Base-by-base conservation (phyloP, 2,329 filamentous ascomycete genomes). In the Ceratocystis cacaofunesta region DNA sequence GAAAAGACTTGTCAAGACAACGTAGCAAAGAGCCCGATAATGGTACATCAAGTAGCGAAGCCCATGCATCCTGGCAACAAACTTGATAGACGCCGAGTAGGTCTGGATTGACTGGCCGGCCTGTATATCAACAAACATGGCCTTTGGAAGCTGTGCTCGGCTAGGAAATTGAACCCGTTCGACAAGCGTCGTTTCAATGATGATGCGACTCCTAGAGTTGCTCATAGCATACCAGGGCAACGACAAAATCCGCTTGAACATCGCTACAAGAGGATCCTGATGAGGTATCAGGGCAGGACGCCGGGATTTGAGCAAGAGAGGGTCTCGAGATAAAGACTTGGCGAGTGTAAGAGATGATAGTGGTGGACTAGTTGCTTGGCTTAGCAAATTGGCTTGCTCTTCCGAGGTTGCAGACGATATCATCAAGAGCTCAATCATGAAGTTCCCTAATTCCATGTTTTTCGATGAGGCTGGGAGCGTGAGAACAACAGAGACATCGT, bases 1-100 rank as follows among this genome's bases (percentile, higher is more conserved):
- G 74, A 96, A 96, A 0, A 83, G 70, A 0, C 78, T 74, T 0
- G 86, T 89, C 70, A 91, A 88, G 0, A 86, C 71, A 0, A 88
- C 63, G 67, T 90, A 91, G 4, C 85, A 85, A 1, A 84, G 73
- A 44, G 94, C 71, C 12, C 88, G 84, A 76, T 92, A 87, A 68
- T 90, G 85, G 71, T 94, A 94, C 89, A 99, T 95, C 65, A 92
- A 71, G 84, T 88, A 94, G 61, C 88, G 79, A 68, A 96, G 74
- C 0, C 92, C 92, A 10, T 82, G 80, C 69, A 96, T 85, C 64
- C 85, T 82, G 3, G 92, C 92, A 32, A 82, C 85, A 68, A 97
- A 84, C 2, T 80, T 81, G 43, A 95, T 79, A 15, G 76, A 77
- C 3, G 83, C 85, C 22, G 78, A 77, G 73, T 96, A 96, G 5